Conservation (phyloP, 78 protist genomes). For the Guillardia theta region DNA sequence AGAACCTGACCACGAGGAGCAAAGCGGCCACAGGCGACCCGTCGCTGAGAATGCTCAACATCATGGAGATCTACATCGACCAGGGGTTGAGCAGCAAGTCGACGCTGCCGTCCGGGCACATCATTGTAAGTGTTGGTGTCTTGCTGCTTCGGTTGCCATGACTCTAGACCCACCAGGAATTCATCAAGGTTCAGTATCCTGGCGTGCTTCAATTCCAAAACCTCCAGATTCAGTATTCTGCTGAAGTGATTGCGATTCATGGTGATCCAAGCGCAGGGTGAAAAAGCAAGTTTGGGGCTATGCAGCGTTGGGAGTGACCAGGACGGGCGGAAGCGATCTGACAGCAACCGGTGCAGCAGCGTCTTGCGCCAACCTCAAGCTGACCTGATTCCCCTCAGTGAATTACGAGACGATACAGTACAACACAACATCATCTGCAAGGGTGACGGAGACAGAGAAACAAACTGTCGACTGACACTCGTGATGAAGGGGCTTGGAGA, state of each 20-base stretch:
- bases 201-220: background rate
- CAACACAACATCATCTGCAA: no score
- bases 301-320: background rate
- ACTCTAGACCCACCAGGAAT: background rate
- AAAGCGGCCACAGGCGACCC: background rate
- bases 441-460: no score
- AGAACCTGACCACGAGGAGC: background rate
- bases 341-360: no score
- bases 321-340: conserved; percentile 15
- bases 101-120: background rate
- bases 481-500: background rate
- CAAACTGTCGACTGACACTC: no score
- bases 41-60: background rate
- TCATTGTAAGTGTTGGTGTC: no score
- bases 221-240: background rate
- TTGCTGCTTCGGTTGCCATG: no score
- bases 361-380: no score
- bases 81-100: no score
- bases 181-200: background rate
- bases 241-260: no score
- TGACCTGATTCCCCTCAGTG: no score
- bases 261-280: no score
- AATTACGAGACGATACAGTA: no score
- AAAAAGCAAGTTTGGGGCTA: background rate
- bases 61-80: background rate